phyloP scores from a whole-genome alignment of 2,329 filamentous ascomycete genomes.

The Aspergillus sp. region DNA sequence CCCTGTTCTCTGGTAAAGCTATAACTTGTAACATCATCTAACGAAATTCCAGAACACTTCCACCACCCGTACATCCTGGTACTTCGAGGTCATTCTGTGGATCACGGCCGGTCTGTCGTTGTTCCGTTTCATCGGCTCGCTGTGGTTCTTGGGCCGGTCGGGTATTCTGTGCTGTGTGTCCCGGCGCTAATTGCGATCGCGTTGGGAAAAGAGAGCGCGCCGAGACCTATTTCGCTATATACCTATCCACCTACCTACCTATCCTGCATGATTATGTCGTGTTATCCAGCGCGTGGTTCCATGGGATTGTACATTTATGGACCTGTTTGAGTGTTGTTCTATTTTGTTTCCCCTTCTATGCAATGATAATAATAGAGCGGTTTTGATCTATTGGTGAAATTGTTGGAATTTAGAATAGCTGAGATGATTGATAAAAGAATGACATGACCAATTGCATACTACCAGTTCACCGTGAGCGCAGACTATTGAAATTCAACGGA shows the following conservation, averaged over 20 bases:
- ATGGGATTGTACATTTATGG: constrained; percentile 2
- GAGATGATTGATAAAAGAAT: constrained; percentile 1
- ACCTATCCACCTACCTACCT: not conserved
- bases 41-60: constrained; percentile 58
- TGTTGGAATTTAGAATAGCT: not conserved
- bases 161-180: constrained; percentile 97
- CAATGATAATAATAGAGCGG: constrained; percentile 11
- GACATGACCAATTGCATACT: not conserved
- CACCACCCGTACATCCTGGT: constrained; percentile 74
- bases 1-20: not conserved
- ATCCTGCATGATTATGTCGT: not conserved
- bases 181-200: constrained; percentile 57
- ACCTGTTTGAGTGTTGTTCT: not conserved
- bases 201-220: too few species aligned
- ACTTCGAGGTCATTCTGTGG: constrained; percentile 91
- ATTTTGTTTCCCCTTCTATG: not conserved
- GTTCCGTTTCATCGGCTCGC: constrained; percentile 86
- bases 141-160: constrained; percentile 92
- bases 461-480: not conserved
- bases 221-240: too few species aligned
- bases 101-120: constrained; percentile 81
- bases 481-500: too few species aligned
- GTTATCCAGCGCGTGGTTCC: constrained; percentile 7
- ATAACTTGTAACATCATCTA: not conserved
- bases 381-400: not conserved